Base-by-base conservation (phyloP, 257 asterid species). In the Parsonsia alboflavescens region DNA sequence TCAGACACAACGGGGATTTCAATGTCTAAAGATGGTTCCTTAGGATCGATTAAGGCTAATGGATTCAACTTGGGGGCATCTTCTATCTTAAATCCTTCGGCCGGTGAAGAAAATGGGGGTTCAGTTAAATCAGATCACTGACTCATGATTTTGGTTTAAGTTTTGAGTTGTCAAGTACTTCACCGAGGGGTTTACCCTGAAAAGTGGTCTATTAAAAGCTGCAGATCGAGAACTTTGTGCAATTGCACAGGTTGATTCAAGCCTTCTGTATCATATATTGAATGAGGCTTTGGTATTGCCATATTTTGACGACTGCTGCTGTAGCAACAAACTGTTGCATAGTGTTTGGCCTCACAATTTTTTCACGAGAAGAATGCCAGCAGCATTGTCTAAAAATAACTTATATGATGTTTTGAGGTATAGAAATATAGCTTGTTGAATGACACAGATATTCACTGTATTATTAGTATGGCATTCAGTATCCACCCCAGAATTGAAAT, bases 71-170 rank as follows among this genome's bases (percentile, higher is more conserved):
- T 16, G 46, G 74, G 39, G 8, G 77, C 78, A 28, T 79, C 87
- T 74, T 83, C 88, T 73, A 73, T 76, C 4, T 24, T 45, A 28
- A 84, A 61, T 45, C 48, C 84, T 70, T 73, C 88, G 8, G 68
- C 75, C 68, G 74, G 81, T 65, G 90, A 85, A 75, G 90, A 87
- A 72, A 88, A 86, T 1, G 87, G 87, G 87, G 76, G 71, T 77
- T 54, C 74, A 75, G 75, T 79, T 36, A 61, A 74, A 72, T 75
- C 69, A 57, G 24, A 59, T 10, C 57, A 71, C 68, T 28, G 67
- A 2, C 70, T 24, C 49, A 77, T 67, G 79, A 53, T 73, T 75
- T 54, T 33, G 39, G 39, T 33, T 52, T 64, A 24, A 62, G 71
- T 61, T 61, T n/a, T 33, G 45, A 28, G n/a, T 30, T 26, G 15